Evolutionary conservation across 148 eudicot species (phyloP).

Genomic region (Rhododendron kiyosumense): DNA sequence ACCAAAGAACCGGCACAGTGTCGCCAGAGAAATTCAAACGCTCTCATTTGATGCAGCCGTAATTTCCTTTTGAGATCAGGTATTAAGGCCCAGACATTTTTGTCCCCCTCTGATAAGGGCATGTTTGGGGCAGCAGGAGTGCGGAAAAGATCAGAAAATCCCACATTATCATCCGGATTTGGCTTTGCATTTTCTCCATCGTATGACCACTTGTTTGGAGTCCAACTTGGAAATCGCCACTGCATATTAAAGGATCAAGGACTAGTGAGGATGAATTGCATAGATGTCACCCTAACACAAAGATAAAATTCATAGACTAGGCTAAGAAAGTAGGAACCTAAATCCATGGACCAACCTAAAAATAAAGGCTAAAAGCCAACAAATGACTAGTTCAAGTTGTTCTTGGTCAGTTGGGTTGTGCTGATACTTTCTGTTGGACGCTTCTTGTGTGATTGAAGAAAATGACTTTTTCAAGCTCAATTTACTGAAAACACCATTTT

Average conservation of each 20-base stretch:
- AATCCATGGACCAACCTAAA: neutral
- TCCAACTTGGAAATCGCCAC: slow-evolving; percentile 38
- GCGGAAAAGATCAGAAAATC: slow-evolving; percentile 33
- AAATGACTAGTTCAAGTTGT: neutral
- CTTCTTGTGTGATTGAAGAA: neutral
- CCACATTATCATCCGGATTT: slow-evolving; percentile 40
- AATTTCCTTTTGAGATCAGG: slow-evolving; percentile 63
- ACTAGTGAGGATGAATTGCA: neutral
- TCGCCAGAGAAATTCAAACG: slow-evolving; percentile 89
- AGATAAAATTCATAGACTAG: neutral
- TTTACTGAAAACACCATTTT: neutral
- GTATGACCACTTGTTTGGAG: slow-evolving; percentile 33
- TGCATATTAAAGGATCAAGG: slow-evolving; percentile 18
- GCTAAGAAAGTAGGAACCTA: neutral
- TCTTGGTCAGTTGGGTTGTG: neutral
- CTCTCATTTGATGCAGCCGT: slow-evolving; percentile 73
- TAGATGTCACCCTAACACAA: neutral
- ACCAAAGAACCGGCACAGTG: slow-evolving; percentile 77
- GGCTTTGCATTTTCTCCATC: slow-evolving; percentile 48
- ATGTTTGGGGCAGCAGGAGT: slow-evolving; percentile 47
- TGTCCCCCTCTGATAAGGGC: slow-evolving; percentile 41
- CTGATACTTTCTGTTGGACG: neutral
- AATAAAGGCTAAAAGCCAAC: neutral
- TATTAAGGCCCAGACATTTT: slow-evolving; percentile 81
- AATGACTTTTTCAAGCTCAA: neutral